Evolutionary conservation across 1,284 basidiomycete genomes (phyloP).

Genomic region (Trichosporon coremiiforme): DNA sequence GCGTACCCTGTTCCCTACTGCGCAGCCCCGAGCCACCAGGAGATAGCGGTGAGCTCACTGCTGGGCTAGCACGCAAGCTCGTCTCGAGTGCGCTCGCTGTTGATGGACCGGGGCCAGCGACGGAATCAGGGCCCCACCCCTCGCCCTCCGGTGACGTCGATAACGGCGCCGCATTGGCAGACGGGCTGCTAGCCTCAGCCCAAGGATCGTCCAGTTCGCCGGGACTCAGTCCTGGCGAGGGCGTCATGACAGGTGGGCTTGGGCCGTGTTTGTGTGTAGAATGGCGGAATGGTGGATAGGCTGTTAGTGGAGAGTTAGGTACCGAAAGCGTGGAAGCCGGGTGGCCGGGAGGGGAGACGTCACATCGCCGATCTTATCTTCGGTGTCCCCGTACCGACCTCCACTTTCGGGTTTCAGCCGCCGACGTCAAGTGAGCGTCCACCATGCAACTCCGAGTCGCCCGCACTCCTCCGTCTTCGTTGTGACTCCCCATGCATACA

Average conservation of each 20-base stretch:
- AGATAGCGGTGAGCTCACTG: not conserved
- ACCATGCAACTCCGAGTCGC: not conserved
- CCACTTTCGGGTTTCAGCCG: constrained; percentile 12
- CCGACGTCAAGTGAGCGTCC: not conserved
- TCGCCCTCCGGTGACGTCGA: not conserved
- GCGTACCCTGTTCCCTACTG: not conserved
- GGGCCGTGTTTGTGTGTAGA: constrained; percentile 1
- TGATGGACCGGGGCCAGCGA: not conserved
- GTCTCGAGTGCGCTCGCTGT: not conserved
- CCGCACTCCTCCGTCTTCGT: not conserved
- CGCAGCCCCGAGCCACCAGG: not conserved
- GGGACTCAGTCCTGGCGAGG: constrained; percentile 5
- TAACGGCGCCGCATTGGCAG: not conserved
- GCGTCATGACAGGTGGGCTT: constrained; percentile 8
- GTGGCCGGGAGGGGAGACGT: constrained; percentile 7
- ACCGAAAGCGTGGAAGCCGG: constrained; percentile 9
- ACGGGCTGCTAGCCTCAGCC: constrained; percentile 8
- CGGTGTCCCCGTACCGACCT: constrained; percentile 18
- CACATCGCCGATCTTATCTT: constrained; percentile 20
- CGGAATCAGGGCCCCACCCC: not conserved
- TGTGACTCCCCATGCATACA: constrained; percentile 14
- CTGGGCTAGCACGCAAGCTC: not conserved
- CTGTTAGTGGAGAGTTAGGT: not conserved
- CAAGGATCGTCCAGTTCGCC: constrained; percentile 16
- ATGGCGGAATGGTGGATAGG: not conserved